Evolutionary conservation across 768 basidiomycete genomes (phyloP).

Genomic region (Mycena rebaudengoi): DNA sequence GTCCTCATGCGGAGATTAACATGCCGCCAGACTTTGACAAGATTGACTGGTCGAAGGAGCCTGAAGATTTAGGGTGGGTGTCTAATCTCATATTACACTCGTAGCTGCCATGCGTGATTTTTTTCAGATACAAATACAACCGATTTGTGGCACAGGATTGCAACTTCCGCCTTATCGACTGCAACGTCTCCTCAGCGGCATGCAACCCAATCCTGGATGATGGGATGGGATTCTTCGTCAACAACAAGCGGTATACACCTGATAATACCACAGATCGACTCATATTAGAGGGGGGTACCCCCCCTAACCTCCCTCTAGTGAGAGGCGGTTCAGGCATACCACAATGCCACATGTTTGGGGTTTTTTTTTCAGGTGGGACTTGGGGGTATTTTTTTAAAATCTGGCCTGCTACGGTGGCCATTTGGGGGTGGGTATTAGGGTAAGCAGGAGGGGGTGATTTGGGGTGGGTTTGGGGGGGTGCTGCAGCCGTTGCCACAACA

Average conservation of each 20-base stretch:
- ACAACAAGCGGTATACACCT: background rate
- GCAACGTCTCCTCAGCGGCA: background rate
- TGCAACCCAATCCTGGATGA: background rate
- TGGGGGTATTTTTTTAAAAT: too few relatives aligned
- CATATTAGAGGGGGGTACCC: too few relatives aligned
- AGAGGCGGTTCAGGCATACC: too few relatives aligned
- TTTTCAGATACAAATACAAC: constrained; percentile 1
- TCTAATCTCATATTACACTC: background rate
- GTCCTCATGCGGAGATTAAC: constrained; percentile 10
- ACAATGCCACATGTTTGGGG: too few relatives aligned
- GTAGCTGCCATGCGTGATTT: background rate
- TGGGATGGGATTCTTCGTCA: background rate
- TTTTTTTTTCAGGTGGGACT: too few relatives aligned
- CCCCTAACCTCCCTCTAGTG: too few relatives aligned
- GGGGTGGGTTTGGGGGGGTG: too few relatives aligned
- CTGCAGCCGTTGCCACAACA: too few relatives aligned
- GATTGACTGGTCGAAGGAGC: background rate
- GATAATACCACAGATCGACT: too few relatives aligned
- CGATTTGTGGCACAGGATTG: background rate
- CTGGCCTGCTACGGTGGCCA: too few relatives aligned
- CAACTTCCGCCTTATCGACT: background rate
- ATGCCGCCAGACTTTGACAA: constrained; percentile 8
- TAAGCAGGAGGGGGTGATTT: too few relatives aligned
- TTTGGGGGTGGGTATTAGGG: too few relatives aligned
- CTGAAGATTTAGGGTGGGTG: background rate